Evolutionary conservation across 352 stramenopile genomes (phyloP).

Genomic region (Pythium volutum): DNA sequence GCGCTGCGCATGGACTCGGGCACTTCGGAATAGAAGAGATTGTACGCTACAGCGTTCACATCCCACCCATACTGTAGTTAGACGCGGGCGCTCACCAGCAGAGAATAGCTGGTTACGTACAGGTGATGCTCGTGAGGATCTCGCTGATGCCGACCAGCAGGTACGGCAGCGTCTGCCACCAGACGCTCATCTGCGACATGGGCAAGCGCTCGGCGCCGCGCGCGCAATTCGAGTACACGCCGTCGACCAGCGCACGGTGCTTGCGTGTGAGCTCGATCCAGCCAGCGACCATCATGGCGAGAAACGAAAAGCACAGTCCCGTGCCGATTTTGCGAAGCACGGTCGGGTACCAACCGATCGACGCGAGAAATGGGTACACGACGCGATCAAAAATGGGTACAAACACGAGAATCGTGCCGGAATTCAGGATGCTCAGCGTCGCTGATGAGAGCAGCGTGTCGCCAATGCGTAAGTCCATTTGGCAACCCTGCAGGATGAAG

Average conservation of each 20-base stretch:
- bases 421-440: constrained; percentile 89
- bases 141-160: constrained; percentile 87
- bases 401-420: constrained; percentile 86
- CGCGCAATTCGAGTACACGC: constrained; percentile 74
- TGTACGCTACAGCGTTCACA: constrained; percentile 48
- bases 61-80: neutral
- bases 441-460: constrained; percentile 78
- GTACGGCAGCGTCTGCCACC: constrained; percentile 90
- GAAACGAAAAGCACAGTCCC: constrained; percentile 75
- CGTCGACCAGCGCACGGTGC: constrained; percentile 33
- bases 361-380: constrained; percentile 72
- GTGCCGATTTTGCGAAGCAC: constrained; percentile 85
- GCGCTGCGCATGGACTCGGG: constrained; percentile 89
- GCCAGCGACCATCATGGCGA: constrained; percentile 69
- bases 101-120: constrained; percentile 29
- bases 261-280: constrained; percentile 78
- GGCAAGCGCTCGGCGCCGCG: constrained; percentile 50
- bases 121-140: constrained; percentile 89
- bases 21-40: constrained; percentile 91
- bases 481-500: constrained; percentile 85
- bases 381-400: constrained; percentile 88
- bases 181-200: constrained; percentile 84
- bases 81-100: too few species aligned
- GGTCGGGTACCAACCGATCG: constrained; percentile 60
- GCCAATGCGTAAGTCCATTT: constrained; percentile 87